Evolutionary conservation across 2,329 filamentous ascomycete genomes (phyloP).

Genomic region (Curvularia hawaiiensis): DNA sequence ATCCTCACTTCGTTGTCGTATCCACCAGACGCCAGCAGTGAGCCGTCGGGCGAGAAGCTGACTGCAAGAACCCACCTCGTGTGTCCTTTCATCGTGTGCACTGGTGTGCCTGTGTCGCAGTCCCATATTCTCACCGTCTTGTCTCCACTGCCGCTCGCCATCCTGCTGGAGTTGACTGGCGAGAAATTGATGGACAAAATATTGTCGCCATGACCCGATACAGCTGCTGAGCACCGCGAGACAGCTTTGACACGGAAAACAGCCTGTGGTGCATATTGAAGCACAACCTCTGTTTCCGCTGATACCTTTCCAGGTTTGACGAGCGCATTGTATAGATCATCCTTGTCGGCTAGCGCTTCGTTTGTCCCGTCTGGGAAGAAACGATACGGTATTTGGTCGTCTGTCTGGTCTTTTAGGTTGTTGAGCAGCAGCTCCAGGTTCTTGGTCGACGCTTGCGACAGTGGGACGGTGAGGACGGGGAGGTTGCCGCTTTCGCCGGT

Average conservation of each 20-base stretch:
- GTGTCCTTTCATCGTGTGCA: slow-evolving; percentile 85
- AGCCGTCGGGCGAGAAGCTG: slow-evolving; percentile 83
- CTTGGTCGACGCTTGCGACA: slow-evolving; percentile 84
- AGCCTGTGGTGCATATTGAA: slow-evolving; percentile 79
- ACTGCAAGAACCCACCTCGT: slow-evolving; percentile 89
- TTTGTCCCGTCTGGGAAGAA: slow-evolving; percentile 61
- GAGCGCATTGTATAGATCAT: slow-evolving; percentile 50
- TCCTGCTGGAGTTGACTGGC: slow-evolving; percentile 72
- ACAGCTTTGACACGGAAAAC: slow-evolving; percentile 93
- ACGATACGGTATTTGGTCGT: slow-evolving; percentile 70
- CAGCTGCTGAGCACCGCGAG: slow-evolving; percentile 84
- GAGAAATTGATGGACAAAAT: slow-evolving; percentile 89
- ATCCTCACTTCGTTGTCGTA: slow-evolving; percentile 92
- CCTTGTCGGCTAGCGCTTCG: slow-evolving; percentile 53
- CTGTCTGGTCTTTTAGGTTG: slow-evolving; percentile 71
- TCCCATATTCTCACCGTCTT: slow-evolving; percentile 94
- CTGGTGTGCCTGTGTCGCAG: slow-evolving; percentile 87
- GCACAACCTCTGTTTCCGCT: slow-evolving; percentile 65
- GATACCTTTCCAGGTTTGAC: slow-evolving; percentile 50
- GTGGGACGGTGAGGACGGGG: slow-evolving; percentile 71
- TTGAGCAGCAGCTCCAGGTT: slow-evolving; percentile 89
- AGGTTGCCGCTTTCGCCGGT: slow-evolving; percentile 70
- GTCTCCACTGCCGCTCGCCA: slow-evolving; percentile 91
- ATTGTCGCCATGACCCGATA: slow-evolving; percentile 88
- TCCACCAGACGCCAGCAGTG: slow-evolving; percentile 82